Base-by-base conservation (phyloP, 495 filamentous ascomycete genomes). In the Tuber brumale region DNA sequence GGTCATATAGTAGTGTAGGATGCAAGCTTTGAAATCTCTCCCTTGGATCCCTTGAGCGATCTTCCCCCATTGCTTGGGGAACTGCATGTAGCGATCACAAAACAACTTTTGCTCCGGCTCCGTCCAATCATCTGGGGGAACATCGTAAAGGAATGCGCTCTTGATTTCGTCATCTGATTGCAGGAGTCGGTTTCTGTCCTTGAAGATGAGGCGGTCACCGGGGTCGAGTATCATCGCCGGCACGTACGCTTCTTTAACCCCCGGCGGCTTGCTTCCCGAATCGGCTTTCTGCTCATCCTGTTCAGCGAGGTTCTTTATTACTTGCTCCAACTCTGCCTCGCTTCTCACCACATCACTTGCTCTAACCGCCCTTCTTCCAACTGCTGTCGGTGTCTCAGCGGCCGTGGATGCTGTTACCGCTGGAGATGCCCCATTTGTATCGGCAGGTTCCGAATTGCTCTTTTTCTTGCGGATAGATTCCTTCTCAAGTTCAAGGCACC, bases 1-100 rank as follows among this genome's bases (percentile, higher is more conserved):
- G 74, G 92, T 97, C 77, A 94, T 88, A 84, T 99, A 99, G 83
- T 99, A 98, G 83, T 98, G 96, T 78, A 93, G 87, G 78, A 99
- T 97, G 82, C 93, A 96, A 71, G 94, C 90, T 78, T 92, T 90
- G 84, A 92, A 95, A 78, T 91, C 90, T 27, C 94, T 90, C 35
- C 88, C 86, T 18, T 90, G 87, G 19, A 97, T 83, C 37, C 88
- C 86, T 39, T 91, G 90, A 3, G 95, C 92, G 74, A 99, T 94
- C 81, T 91, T 92, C 70, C 93, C 92, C 92, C 93, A 99, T 83
- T 93, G 92, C 88, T 99, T 99, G 0, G 95, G 94, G 75, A 88
- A 86, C 51, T 91, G 89, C 77, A 93, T 88, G 81, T 94, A 97
- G 3, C 89, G 87, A 78, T 92, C 90, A 31, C 93, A 90, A 81